Evolutionary conservation across 2,329 filamentous ascomycete genomes (phyloP), one percentile per base, ranked within the genome.

Genomic region (Aureobasidium sp.): DNA sequence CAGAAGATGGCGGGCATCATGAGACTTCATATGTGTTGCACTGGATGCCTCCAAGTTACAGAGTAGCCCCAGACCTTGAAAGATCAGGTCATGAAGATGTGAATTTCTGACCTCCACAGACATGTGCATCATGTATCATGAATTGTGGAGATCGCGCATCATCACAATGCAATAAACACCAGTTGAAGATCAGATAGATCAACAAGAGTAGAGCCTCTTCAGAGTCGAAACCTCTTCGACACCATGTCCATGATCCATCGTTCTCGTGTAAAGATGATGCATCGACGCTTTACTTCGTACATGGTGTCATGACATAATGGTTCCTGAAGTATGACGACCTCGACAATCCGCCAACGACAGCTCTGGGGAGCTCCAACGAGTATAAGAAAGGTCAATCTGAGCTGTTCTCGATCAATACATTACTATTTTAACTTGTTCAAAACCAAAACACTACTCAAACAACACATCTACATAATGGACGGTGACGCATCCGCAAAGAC

Each of bases 401-500:
- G 3, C 22, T 25, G 22, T 25, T 25, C 22, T 44, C 17, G 29
- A 59, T 49, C 56, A 59, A 36, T 14, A 1, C 6, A 36, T 17
- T 45, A 15, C 12, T 1, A 1, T 11, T 20, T 41, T 8, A 8
- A 37, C 17, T 17, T 14, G n/a, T 47, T 41, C 17, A 34, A 49
- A 17, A 37, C 12, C 11, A 15, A 45, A 22, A 45, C 39, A 34
- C 27, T 12, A 42, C 37, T 31, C 17, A 25, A 11, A 57, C 17
- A 57, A 36, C 41, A 66, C 47, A 34, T 12, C 31, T 31, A 49
- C 62, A 65, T 7, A 36, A 69, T 69, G 62, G 68, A 70, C 68
- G 68, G 68, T 39, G 68, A 71, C 62, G 31, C 63, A 27, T 65
- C 67, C 29, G 65, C 62, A 34, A 68, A 66, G 59, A 67, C 65